Evolutionary conservation across 2,329 filamentous ascomycete genomes (phyloP), one percentile per base, ranked within the genome.

Genomic region (Plenodomus biglobosus): DNA sequence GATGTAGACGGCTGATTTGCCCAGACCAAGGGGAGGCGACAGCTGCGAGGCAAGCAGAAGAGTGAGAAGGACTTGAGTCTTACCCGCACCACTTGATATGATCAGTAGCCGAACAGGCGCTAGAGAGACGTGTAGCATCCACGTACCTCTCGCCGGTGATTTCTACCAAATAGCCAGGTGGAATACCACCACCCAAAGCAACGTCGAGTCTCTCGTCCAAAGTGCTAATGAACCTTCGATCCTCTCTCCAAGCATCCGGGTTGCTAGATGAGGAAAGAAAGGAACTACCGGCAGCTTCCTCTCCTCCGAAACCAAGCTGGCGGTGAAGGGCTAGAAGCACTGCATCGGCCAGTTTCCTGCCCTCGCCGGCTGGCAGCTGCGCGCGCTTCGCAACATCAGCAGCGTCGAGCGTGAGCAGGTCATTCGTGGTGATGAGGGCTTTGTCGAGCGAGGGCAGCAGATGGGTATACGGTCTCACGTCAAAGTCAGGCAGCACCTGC

Each of bases 51-150:
- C 82, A 27, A 97, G 84, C 38, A 95, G 85, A 21, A 99, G 81
- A 18, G 86, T 85, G 21, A 97, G 82, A 21, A 97, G 85, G 64
- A 96, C 84, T 71, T 99, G 94, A 1, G 94, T 96, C 80, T 99
- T 99, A 64, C 92, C 94, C 57, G 86, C 88, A 61, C 92, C 94
- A 66, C 85, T 88, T 57, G 2, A 45, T n/a, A 30, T n/a, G 45
- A 46, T 55, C 39, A 60, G 51, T 34, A 24, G 17, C 10, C 15
- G 13, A 32, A 11, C 22, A 32, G 27, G 27, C 8, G 27, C 6
- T 8, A 22, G n/a, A 24, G 40, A 43, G 21, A 21, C 3, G 35
- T 37, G 8, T 15, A 20, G 35, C 35, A 10, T 5, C 8, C 13
- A 37, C 47, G 13, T 54, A 66, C 85, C 90, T 95, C 76, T 97